Base-by-base conservation (phyloP, 139 green algal genomes). In the Volvox africanus region DNA sequence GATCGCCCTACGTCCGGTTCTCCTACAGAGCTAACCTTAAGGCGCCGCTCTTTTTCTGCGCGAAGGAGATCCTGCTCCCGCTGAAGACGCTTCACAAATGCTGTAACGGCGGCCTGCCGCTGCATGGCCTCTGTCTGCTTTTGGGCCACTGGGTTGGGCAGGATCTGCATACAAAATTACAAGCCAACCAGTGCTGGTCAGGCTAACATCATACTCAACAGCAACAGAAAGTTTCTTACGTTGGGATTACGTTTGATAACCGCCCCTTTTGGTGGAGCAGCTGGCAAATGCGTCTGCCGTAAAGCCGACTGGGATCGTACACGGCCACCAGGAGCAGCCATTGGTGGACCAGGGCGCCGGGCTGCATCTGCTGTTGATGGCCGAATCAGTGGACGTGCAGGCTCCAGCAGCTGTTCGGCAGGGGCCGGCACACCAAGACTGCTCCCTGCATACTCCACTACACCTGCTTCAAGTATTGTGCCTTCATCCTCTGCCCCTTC, bases 111-210 rank as follows among this genome's bases (percentile, higher is more conserved):
- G 0, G 35, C 61, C 28, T 86, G 76, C 6, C 87, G 87, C 26
- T 85, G 76, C 16, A 68, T 30, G 0, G 26, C 33, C 61, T 91
- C 61, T 0, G 87, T 50, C 35, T 86, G 87, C 61, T 79, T 91
- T 19, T 30, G 14, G 1, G 61, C 61, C 32, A 86, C 87, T 24
- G 87, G 87, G 24, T 91, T 91, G 3, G 87, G 87, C 16, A 91
- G 33, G 16, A 91, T 68, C 87, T 91, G 87, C 87, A 32, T 77
- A 9, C 36, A 84, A 20, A 19, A 19, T 69, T 69, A 17, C 62
- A 19, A 69, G 65, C 16, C 21, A 16, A 16, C 65, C 21, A 24
- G 16, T 73, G 65, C 65, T 28, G 65, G 65, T 73, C 21, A 73
- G 65, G 65, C 33, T 61, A 55, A 17, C 16, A 1, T 20, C 18